Evolutionary conservation across 805 yeast genomes (phyloP).

Genomic region (Helenozyma rhizophorensis): DNA sequence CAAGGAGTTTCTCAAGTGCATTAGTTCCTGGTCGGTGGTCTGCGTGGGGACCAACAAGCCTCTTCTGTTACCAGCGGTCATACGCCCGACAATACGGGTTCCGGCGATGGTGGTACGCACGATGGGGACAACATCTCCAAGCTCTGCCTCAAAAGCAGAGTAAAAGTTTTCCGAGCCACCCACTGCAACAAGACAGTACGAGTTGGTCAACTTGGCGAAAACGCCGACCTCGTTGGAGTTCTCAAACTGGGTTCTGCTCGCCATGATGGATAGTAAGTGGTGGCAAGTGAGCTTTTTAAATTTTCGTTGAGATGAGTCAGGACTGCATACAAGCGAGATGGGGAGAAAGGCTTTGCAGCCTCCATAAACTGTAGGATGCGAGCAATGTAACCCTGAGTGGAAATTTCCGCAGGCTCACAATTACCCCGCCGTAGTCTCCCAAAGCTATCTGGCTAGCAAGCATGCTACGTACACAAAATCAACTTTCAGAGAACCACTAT

Average conservation of each 20-base stretch:
- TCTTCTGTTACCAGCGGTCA: slow-evolving; percentile 98
- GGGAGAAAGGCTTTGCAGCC: no score
- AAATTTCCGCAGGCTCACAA: no score
- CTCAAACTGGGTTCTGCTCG: slow-evolving; percentile 75
- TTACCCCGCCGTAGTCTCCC: no score
- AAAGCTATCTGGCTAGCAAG: no score
- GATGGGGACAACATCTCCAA: slow-evolving; percentile 94
- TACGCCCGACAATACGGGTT: slow-evolving; percentile 94
- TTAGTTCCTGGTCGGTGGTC: slow-evolving; percentile 96
- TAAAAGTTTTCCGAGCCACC: slow-evolving; percentile 86
- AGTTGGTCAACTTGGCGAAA: slow-evolving; percentile 90
- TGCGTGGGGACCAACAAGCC: slow-evolving; percentile 96
- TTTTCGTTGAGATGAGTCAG: background rate
- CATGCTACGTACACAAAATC: no score
- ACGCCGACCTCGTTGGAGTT: slow-evolving; percentile 91
- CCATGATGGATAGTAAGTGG: slow-evolving; percentile 36
- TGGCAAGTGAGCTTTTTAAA: slow-evolving; percentile 1
- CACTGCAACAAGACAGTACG: slow-evolving; percentile 92
- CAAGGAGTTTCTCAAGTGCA: slow-evolving; percentile 92
- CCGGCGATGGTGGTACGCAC: slow-evolving; percentile 98
- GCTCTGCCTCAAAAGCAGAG: slow-evolving; percentile 95
- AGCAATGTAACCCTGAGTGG: no score
- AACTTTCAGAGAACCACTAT: no score
- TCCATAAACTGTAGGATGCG: no score
- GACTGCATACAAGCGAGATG: background rate